These are phyloP conservation scores for Arthrinium puccinioides DNA, from an alignment of 2,329 filamentous ascomycete genomes.

Conservation along the genomic window DNA sequence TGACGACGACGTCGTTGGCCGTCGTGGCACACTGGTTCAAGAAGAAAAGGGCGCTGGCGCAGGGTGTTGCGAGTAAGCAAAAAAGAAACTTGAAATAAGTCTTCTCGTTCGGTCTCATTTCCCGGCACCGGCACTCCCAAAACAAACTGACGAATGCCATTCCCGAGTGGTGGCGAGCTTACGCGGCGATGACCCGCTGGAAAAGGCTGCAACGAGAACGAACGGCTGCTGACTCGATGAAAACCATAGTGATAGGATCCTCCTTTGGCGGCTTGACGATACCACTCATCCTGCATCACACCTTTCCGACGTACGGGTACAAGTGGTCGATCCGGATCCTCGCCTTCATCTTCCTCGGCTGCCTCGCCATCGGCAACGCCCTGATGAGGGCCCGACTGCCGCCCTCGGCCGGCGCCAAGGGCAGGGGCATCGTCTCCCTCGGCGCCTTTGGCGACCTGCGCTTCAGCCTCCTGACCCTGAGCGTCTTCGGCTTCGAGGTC, in stretches of 20 bases:
- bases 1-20: slow-evolving; percentile 26
- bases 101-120: no score
- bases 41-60: slow-evolving; percentile 15
- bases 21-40: slow-evolving; percentile 22
- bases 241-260: slow-evolving; percentile 13
- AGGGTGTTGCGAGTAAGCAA: no score
- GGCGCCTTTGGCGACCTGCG: slow-evolving; percentile 30
- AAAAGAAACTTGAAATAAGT: no score
- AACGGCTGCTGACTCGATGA: no score
- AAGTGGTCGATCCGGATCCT: slow-evolving; percentile 25
- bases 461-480: slow-evolving; percentile 31
- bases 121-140: no score
- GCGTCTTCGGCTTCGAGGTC: slow-evolving; percentile 39
- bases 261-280: slow-evolving; percentile 22
- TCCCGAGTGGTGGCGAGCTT: no score
- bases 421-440: slow-evolving; percentile 28
- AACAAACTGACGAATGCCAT: no score
- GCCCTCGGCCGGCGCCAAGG: slow-evolving; percentile 18
- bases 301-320: slow-evolving; percentile 22
- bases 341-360: slow-evolving; percentile 19
- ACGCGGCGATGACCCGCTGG: no score
- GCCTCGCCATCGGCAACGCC: slow-evolving; percentile 17
- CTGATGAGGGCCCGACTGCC: slow-evolving; percentile 24
- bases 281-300: slow-evolving; percentile 23
- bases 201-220: no score